Percentiles rank a stretch among this genome's conserved stretches.
Conservation (phyloP, 306 rosid genomes). For the Spatholobus suberectus region DNA sequence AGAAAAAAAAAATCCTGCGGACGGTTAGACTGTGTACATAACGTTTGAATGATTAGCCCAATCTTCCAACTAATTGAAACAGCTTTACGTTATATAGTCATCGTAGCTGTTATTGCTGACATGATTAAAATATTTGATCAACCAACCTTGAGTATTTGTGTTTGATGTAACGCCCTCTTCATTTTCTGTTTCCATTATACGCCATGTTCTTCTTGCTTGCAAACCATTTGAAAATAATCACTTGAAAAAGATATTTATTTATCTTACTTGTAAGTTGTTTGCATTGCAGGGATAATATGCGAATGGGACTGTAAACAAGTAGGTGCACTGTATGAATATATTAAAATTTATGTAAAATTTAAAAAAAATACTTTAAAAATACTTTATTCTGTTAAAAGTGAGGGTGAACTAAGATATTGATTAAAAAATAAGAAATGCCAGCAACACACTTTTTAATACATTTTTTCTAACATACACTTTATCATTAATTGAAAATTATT, state of each 20-base stretch:
- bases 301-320: conserved; percentile 62
- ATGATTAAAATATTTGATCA: conserved; percentile 20
- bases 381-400: no score
- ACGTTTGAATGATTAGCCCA: background rate
- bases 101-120: background rate
- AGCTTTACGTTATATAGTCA: background rate
- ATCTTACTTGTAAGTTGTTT: conserved; percentile 18
- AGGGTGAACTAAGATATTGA: no score
- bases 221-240: background rate
- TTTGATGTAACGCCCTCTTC: background rate
- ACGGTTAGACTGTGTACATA: no score
- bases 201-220: background rate
- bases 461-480: no score
- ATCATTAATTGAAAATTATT: no score
- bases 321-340: no score
- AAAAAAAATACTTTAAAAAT: no score
- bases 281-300: conserved; percentile 65
- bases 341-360: no score
- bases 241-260: background rate
- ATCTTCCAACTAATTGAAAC: background rate
- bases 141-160: background rate
- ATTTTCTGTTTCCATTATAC: background rate
- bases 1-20: background rate
- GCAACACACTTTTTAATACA: no score
- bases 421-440: no score